These are phyloP conservation scores for Ascochyta viciae-villosae DNA, from an alignment of 2,329 filamentous ascomycete genomes.

Conservation along the genomic window DNA sequence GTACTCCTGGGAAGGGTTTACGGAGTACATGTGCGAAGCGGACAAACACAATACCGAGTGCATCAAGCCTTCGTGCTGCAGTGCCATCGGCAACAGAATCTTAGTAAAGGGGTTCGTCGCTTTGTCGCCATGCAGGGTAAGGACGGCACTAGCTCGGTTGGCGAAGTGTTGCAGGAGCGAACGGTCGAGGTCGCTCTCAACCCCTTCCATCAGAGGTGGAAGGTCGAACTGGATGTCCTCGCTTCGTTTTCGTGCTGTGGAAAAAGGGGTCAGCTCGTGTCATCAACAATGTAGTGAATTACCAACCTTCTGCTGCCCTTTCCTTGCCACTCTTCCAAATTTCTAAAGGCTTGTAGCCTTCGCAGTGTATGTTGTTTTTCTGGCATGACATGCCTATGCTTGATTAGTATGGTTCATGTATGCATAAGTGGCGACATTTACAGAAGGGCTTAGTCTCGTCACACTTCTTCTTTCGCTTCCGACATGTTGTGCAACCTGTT, in stretches of 20 bases:
- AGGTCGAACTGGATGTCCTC: conserved; percentile 54
- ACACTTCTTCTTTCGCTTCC: conserved; percentile 68
- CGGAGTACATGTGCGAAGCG: conserved; percentile 72
- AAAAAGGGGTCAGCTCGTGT: conserved; percentile 31
- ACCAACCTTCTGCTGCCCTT: conserved; percentile 68
- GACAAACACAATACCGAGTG: conserved; percentile 87
- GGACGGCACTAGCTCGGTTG: conserved; percentile 76
- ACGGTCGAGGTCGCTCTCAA: conserved; percentile 80
- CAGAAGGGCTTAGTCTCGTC: conserved; percentile 58
- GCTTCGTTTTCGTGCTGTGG: conserved; percentile 43
- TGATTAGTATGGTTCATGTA: conserved; percentile 30
- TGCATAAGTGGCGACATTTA: conserved; percentile 23
- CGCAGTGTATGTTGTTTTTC: conserved; percentile 91
- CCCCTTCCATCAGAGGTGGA: conserved; percentile 74
- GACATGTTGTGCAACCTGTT: conserved; percentile 65
- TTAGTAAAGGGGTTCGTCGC: conserved; percentile 82
- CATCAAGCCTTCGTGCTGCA: conserved; percentile 82
- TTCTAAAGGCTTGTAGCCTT: conserved; percentile 86
- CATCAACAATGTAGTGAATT: not conserved
- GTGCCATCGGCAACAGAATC: conserved; percentile 81
- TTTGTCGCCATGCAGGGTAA: conserved; percentile 81
- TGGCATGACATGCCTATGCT: conserved; percentile 79
- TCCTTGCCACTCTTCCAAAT: conserved; percentile 88
- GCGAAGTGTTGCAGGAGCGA: conserved; percentile 86
- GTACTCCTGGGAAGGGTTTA: conserved; percentile 59